A percentile compares a stretch with the other conserved stretches of the same genome.
These are phyloP conservation scores for Chrysanthemum makinoi DNA, from an alignment of 129 eudicot species.

Conservation along the genomic window DNA sequence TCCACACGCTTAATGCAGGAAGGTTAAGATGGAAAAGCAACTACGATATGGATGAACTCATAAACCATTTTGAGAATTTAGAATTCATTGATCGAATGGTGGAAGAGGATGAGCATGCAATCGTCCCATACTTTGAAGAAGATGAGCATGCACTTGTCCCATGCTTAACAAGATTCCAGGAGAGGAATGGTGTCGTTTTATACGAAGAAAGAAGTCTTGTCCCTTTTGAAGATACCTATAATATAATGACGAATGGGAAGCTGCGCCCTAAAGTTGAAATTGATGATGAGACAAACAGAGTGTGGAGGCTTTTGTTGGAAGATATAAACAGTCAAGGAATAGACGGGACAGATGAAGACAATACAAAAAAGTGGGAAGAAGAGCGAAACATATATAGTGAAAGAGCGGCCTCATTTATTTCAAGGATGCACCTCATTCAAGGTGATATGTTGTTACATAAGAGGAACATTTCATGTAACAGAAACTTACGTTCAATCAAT, in stretches of 20 bases:
- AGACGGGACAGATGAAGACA: slow-evolving; percentile 86
- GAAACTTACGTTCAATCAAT: background rate
- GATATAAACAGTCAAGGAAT: slow-evolving; percentile 87
- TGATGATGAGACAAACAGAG: slow-evolving; percentile 94
- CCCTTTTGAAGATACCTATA: slow-evolving; percentile 52
- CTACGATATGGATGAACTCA: slow-evolving; percentile 42
- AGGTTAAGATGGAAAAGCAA: slow-evolving; percentile 39
- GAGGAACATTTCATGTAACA: background rate
- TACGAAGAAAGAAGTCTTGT: slow-evolving; percentile 51
- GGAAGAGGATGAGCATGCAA: slow-evolving; percentile 36
- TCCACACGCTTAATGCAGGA: slow-evolving; percentile 39
- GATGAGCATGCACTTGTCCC: slow-evolving; percentile 47
- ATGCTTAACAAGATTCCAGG: slow-evolving; percentile 32
- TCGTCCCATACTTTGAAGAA: slow-evolving; percentile 30
- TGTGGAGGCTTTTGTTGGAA: slow-evolving; percentile 87
- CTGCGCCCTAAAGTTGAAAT: slow-evolving; percentile 88
- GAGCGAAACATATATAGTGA: slow-evolving; percentile 79
- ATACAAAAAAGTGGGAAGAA: slow-evolving; percentile 92
- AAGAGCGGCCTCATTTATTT: slow-evolving; percentile 84
- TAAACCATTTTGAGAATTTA: slow-evolving; percentile 45
- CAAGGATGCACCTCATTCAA: slow-evolving; percentile 98
- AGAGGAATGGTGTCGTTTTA: slow-evolving; percentile 62
- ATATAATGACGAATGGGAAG: slow-evolving; percentile 40
- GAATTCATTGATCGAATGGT: slow-evolving; percentile 35
- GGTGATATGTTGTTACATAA: slow-evolving; percentile 37